Base-by-base conservation (phyloP, 2,329 filamentous ascomycete genomes). In the Aspergillus sp. region DNA sequence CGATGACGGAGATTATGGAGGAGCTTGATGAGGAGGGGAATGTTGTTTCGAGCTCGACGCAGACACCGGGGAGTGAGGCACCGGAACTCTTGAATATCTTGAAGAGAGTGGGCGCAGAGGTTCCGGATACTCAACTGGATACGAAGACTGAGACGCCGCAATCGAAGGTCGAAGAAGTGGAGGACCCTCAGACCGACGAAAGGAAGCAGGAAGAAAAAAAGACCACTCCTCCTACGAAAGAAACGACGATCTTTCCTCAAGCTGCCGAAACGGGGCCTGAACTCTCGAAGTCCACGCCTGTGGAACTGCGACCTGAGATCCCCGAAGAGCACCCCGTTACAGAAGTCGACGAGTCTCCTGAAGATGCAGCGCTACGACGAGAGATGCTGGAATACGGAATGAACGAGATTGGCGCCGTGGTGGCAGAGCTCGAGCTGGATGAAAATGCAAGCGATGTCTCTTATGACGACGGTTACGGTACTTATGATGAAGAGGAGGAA, bases 331-430 rank as follows among this genome's bases (percentile, higher is more conserved):
- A 49, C 5, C 75, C 82, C 1, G 71, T 89, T 10, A 78, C 86
- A 12, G 86, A 89, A 1, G 77, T 84, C 1, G 79, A 86, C 45
- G 93, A 98, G 59, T 81, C 85, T 0, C 75, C 80, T 10, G 90
- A 95, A 55, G 91, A 96, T 53, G 86, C 89, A 3, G 79, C 79
- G 27, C 68, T 95, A 20, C 84, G 93, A 5, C 81, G 84, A 49
- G 84, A 96, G 61, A 97, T 98, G 90, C 76, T 97, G 6, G 79
- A 87, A 53, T 98, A 97, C 63, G 85, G 88, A 52, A 74, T 95
- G 68, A 84, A 85, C 41, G 91, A 97, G 66, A 84, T 98, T 49
- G 89, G 90, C 3, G 83, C 88, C 33, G 87, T 98, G 2, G 93
- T 98, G 13, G 93, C 93, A 13, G 90, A 97, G 69, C 79, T 98